Conservation (phyloP, 1,139 yeast species). For the Kodamaea sp. region DNA sequence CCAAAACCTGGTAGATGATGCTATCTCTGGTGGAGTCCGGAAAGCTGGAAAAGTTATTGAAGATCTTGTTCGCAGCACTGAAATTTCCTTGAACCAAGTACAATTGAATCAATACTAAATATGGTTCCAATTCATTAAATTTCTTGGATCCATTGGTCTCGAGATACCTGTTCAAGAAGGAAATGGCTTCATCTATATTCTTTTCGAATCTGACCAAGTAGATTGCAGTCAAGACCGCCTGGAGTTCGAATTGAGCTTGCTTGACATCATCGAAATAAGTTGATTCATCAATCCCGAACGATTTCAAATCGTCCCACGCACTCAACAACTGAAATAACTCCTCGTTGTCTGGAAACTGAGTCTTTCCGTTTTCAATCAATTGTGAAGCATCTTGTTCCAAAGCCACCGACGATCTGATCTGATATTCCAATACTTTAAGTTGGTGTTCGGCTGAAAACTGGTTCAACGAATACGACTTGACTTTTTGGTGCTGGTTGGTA, state of each 20-base stretch:
- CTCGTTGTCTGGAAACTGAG: conserved; percentile 39
- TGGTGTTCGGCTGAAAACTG: conserved; percentile 40
- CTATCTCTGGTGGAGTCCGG: conserved; percentile 55
- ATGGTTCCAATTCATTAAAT: conserved; percentile 44
- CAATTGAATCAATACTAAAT: conserved; percentile 45
- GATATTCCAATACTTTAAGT: conserved; percentile 42
- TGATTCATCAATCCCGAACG: conserved; percentile 37
- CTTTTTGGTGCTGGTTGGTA: conserved; percentile 47
- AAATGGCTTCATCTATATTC: conserved; percentile 43
- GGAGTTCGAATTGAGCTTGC: conserved; percentile 31
- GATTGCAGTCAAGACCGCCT: conserved; percentile 45
- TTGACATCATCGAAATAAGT: conserved; percentile 39
- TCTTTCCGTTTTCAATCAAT: conserved; percentile 40
- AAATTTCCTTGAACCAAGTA: conserved; percentile 42
- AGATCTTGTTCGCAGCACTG: conserved; percentile 37
- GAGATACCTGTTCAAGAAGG: conserved; percentile 24
- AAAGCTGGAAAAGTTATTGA: conserved; percentile 42
- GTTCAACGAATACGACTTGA: conserved; percentile 31
- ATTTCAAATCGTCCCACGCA: conserved; percentile 45
- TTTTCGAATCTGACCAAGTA: conserved; percentile 43
- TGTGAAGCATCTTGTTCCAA: conserved; percentile 43
- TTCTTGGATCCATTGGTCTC: conserved; percentile 14
- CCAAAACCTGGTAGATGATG: conserved; percentile 66
- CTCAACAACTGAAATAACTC: conserved; percentile 40
- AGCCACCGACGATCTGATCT: conserved; percentile 45